Conservation (phyloP, 352 stramenopile species). For the Halophytophthora batemanensis region DNA sequence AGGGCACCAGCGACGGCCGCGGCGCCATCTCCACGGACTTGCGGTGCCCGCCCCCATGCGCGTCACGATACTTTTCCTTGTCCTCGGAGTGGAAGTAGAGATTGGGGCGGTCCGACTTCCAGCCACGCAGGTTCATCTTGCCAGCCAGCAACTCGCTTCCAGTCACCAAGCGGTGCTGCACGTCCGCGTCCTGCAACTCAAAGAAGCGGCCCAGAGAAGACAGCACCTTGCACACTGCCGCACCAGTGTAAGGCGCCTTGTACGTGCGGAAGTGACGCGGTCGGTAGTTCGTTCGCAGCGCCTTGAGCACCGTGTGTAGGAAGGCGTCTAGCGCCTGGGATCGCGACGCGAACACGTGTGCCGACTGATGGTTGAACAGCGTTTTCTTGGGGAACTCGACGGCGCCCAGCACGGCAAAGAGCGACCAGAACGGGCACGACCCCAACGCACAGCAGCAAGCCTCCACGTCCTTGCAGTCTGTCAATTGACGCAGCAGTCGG, state of each 20-base stretch:
- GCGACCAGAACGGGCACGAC: slow-evolving; percentile 61
- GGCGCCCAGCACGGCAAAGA: slow-evolving; percentile 35
- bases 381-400: slow-evolving; percentile 50
- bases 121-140: slow-evolving; percentile 40
- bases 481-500: slow-evolving; percentile 32
- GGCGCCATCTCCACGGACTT: slow-evolving; percentile 20
- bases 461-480: slow-evolving; percentile 32
- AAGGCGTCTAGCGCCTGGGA: slow-evolving; percentile 25
- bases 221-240: slow-evolving; percentile 38
- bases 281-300: slow-evolving; percentile 30
- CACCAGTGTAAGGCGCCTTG: slow-evolving; percentile 6
- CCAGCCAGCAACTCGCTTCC: slow-evolving; percentile 20
- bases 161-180: slow-evolving; percentile 24
- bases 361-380: slow-evolving; percentile 46
- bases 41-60: slow-evolving; percentile 5
- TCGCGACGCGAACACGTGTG: slow-evolving; percentile 25
- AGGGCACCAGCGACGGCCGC: slow-evolving; percentile 10
- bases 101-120: slow-evolving; percentile 36
- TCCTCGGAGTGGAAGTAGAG: slow-evolving; percentile 25
- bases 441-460: slow-evolving; percentile 50
- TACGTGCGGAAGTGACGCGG: slow-evolving; percentile 29
- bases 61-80: slow-evolving; percentile 20
- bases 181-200: slow-evolving; percentile 20
- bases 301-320: slow-evolving; percentile 25
- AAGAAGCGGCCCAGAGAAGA: slow-evolving; percentile 33